A percentile compares a stretch with the other conserved stretches of the same genome.
Conservation (phyloP, 257 asterid genomes). For the Capsicum chinense region DNA sequence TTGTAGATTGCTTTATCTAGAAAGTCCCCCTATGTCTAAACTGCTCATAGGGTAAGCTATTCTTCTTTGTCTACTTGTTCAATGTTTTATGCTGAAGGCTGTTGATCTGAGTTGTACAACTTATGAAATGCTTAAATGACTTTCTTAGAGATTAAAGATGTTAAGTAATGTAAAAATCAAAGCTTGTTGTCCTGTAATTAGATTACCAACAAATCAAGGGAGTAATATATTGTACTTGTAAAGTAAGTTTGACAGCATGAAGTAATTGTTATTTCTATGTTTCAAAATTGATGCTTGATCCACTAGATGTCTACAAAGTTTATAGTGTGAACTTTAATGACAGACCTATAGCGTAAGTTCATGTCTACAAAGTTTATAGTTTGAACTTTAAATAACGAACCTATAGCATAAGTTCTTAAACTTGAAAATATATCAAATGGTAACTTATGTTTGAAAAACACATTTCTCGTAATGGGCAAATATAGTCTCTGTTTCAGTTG, state of each 20-base stretch:
- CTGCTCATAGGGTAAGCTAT: too few relatives aligned
- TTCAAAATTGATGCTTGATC: conserved; percentile 17
- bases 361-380: too few relatives aligned
- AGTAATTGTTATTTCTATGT: neutral
- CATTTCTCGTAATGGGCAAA: neutral
- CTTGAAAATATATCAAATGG: neutral
- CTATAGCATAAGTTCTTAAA: neutral
- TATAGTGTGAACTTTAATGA: too few relatives aligned
- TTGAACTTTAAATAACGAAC: too few relatives aligned
- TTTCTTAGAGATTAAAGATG: too few relatives aligned
- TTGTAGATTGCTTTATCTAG: too few relatives aligned
- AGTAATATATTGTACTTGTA: neutral
- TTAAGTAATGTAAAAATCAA: conserved; percentile 13
- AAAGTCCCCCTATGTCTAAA: too few relatives aligned
- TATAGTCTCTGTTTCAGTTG: neutral
- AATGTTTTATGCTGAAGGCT: too few relatives aligned
- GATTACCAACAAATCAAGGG: neutral
- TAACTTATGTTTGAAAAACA: neutral
- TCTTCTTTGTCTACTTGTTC: too few relatives aligned
- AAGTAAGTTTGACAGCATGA: conserved; percentile 12
- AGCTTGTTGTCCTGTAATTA: neutral
- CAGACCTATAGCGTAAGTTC: too few relatives aligned
- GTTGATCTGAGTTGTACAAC: too few relatives aligned
- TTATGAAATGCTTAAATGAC: too few relatives aligned
- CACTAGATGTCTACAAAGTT: neutral